Evolutionary conservation across 306 rosid genomes (phyloP), one percentile per base, ranked within the genome.

Genomic region (Argentina anserina): DNA sequence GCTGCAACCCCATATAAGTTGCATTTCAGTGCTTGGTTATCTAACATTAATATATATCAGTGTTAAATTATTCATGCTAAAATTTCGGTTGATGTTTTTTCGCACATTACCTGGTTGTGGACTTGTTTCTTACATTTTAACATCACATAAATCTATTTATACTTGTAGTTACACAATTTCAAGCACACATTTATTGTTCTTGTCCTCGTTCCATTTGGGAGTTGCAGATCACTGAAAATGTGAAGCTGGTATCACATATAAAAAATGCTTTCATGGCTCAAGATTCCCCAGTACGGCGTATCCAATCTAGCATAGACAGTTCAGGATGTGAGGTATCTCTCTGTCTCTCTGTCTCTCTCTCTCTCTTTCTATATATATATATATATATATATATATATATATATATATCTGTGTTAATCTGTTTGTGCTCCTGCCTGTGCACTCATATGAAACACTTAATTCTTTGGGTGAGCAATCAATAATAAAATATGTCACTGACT

Each of bases 201-300:
- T 47, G 62, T 13, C 28, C 74, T 75, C 18, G 77, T 67, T 49
- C 62, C 74, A 69, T 65, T 21, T 72, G 80, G 70, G 76, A 52
- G 47, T 67, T 69, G 75, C 89, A 95, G 97, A 90, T 95, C 59
- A 71, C 39, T 80, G 99, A 95, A 87, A 92, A 90, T 87, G 80
- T 79, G 75, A 81, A 74, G 72, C 65, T 87, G 75, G 85, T 91
- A 61, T 80, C 80, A 77, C 87, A 78, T 78, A 78, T 92, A 70
- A 88, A 86, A 87, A 86, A 79, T 79, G 79, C 82, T 41, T 91
- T 92, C 67, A 76, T 82, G 79, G 80, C 86, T 47, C 96, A 84
- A 65, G 87, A 81, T 82, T 81, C 70, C 74, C 71, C 88, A 6
- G 37, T 79, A 46, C 89, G 69, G 56, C 79, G 53, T 68, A 46